These are phyloP conservation scores for Botrytis cinerea DNA, from an alignment of 2,329 filamentous ascomycete species.

Conservation along the genomic window DNA sequence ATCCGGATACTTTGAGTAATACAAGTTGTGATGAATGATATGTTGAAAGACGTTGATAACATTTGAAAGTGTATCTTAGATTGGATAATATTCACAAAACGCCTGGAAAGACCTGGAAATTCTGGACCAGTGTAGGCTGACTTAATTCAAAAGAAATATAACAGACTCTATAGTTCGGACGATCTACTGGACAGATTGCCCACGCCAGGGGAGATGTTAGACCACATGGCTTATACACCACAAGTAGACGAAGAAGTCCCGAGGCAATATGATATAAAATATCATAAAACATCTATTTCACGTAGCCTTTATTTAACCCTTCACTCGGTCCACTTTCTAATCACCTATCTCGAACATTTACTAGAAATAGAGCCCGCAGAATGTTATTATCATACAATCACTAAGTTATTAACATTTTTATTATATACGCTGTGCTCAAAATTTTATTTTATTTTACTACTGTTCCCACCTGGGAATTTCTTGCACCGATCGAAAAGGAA, in stretches of 20 bases:
- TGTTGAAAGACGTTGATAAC: too few species aligned
- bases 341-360: too few species aligned
- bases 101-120: not conserved
- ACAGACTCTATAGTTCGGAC: not conserved
- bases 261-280: not conserved
- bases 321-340: not conserved
- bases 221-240: not conserved
- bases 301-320: not conserved
- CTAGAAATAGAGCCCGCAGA: not conserved
- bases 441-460: too few species aligned
- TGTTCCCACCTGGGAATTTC: not conserved
- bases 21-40: too few species aligned
- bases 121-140: too few species aligned
- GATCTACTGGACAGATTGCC: not conserved
- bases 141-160: too few species aligned
- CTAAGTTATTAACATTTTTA: not conserved
- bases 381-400: not conserved
- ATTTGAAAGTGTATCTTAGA: too few species aligned
- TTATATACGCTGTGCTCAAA: not conserved
- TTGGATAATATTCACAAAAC: not conserved
- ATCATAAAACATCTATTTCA: not conserved
- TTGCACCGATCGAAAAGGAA: not conserved
- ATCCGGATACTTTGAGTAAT: too few species aligned
- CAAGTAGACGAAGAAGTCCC: not conserved
- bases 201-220: not conserved